Evolutionary conservation across 1,139 yeast species (phyloP), one percentile per base, ranked within the genome.

Genomic region (Taiozyma sp.): DNA sequence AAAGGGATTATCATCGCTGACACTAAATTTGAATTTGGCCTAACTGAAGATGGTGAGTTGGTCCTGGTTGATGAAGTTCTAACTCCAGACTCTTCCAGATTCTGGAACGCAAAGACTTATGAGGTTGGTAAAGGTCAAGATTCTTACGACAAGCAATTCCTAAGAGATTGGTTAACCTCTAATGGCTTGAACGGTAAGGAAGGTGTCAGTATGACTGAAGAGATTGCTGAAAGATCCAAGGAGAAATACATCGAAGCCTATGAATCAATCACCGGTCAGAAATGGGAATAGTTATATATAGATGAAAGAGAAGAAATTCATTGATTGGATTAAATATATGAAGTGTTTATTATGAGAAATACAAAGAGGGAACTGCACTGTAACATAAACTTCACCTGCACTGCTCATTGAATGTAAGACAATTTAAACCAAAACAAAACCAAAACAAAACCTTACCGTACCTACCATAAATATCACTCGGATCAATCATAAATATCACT

Each of bases 81-180:
- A 62, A 93, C 99, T 3, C 99, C 99, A 5, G 99, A 93, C 67
- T 90, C 97, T 14, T 91, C 98, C 9, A 80, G 99, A 64, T 93
- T 93, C 74, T 93, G 99, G 99, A 82, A 80, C 60, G 85, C 85
- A 11, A 69, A 75, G 21, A 70, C 74, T 14, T 91, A 87, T 68
- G 67, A 72, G 53, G 55, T 88, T n/a, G 98, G 98, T 11, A 67
- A 76, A 57, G 72, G 87, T 19, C 98, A 90, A 69, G 96, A 90
- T 60, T 87, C 96, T 44, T 91, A 88, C 66, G 99, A 93, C 70
- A 93, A 93, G 70, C 99, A 93, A 70, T 93, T 85, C 65, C 75
- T 93, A 67, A 84, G 99, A 71, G 91, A 95, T 69, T 93, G 99
- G 99, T 78, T 93, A 58, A 93, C 97, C 34, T 66, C 80, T 14